Evolutionary conservation across 1,139 yeast species (phyloP).

Genomic region (Hemisphaericaspora xylanilytica): DNA sequence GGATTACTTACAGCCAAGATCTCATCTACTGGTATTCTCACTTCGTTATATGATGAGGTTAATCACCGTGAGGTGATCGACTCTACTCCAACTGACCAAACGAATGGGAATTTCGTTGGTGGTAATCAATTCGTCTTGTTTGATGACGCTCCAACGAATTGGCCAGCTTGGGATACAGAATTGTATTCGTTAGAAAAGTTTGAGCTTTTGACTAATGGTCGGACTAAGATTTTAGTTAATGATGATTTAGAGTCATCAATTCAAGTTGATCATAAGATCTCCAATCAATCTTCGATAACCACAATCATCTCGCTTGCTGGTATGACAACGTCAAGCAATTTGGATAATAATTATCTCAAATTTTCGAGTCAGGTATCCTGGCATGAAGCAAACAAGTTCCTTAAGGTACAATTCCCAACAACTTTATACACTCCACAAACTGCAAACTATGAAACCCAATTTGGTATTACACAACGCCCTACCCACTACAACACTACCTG

Average conservation of each 20-base stretch:
- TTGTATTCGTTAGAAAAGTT: slow-evolving; percentile 74
- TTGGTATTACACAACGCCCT: slow-evolving; percentile 86
- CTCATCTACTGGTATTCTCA: slow-evolving; percentile 59
- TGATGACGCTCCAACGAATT: slow-evolving; percentile 85
- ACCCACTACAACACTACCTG: slow-evolving; percentile 93
- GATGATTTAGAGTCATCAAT: slow-evolving; percentile 64
- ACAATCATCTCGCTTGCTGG: slow-evolving; percentile 75
- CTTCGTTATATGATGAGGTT: slow-evolving; percentile 61
- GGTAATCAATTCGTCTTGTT: slow-evolving; percentile 79
- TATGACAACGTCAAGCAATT: slow-evolving; percentile 24
- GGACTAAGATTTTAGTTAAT: slow-evolving; percentile 48
- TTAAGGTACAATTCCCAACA: slow-evolving; percentile 94
- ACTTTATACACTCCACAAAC: slow-evolving; percentile 63
- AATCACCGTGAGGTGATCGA: slow-evolving; percentile 69
- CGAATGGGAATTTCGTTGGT: slow-evolving; percentile 42
- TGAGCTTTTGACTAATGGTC: slow-evolving; percentile 43
- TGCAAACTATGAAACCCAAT: slow-evolving; percentile 91
- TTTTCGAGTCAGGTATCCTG: slow-evolving; percentile 75
- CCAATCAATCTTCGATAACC: slow-evolving; percentile 55
- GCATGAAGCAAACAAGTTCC: slow-evolving; percentile 84
- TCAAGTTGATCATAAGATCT: slow-evolving; percentile 56
- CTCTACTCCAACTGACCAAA: slow-evolving; percentile 43
- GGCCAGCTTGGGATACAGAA: slow-evolving; percentile 99
- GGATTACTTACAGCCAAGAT: slow-evolving; percentile 58
- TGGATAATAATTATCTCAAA: slow-evolving; percentile 38